Evolutionary conservation across 1,284 basidiomycete genomes (phyloP).

Genomic region (Melampsora larici-populina): DNA sequence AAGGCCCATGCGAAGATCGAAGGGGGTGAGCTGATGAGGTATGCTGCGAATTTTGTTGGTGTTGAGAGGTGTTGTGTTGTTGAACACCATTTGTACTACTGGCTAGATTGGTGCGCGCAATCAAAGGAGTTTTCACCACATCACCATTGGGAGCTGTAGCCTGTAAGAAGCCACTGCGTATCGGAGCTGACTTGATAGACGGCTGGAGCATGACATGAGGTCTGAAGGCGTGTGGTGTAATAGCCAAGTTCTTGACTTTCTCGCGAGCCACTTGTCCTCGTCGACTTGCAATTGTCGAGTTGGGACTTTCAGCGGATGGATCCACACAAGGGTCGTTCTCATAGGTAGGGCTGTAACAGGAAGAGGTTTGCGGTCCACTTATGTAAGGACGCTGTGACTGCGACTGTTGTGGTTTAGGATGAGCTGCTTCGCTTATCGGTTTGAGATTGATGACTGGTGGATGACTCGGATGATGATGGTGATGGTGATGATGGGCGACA

Average conservation of each 20-base stretch:
- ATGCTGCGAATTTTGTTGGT: background rate
- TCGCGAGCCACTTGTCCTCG: conserved; percentile 13
- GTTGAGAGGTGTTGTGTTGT: background rate
- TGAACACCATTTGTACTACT: background rate
- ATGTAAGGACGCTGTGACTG: background rate
- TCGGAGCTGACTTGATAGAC: conserved; percentile 40
- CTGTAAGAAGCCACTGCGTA: conserved; percentile 30
- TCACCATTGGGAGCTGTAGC: conserved; percentile 2
- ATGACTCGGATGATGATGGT: background rate
- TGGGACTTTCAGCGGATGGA: background rate
- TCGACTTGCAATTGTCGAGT: conserved; percentile 17
- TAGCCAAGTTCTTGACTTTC: conserved; percentile 26
- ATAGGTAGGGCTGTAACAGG: background rate
- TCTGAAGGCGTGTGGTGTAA: conserved; percentile 22
- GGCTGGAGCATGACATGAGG: conserved; percentile 10
- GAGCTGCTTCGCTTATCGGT: conserved; percentile 1
- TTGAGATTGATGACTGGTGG: conserved; percentile 3
- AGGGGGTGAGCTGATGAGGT: background rate
- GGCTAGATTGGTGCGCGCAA: conserved; percentile 11
- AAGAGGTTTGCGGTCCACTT: background rate
- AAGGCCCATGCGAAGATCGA: background rate
- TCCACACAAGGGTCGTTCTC: background rate
- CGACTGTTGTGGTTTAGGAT: background rate
- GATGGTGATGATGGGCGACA: background rate
- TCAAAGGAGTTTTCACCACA: conserved; percentile 6